Conservation (phyloP, 805 yeast genomes). For the Priceomyces fermenticarens region DNA sequence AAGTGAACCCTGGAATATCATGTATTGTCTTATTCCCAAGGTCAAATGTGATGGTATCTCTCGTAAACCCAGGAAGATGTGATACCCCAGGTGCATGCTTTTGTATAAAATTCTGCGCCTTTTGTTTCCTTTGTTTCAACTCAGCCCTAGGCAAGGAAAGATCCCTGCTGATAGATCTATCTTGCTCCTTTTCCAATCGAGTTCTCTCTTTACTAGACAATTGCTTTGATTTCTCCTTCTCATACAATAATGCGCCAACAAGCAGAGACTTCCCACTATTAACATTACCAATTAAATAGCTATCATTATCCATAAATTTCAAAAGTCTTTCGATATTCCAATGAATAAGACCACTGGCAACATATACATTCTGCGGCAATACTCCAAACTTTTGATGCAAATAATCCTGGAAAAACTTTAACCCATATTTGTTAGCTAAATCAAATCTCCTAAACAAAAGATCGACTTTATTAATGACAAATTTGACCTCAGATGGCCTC, state of each 20-base stretch:
- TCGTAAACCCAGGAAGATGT: slow-evolving; percentile 69
- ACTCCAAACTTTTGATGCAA: slow-evolving; percentile 27
- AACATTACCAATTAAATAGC: slow-evolving; percentile 61
- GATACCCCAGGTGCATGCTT: slow-evolving; percentile 46
- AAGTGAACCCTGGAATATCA: slow-evolving; percentile 50
- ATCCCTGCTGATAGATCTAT: slow-evolving; percentile 9
- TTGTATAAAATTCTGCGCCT: slow-evolving; percentile 18
- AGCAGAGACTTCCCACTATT: slow-evolving; percentile 71
- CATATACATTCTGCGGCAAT: slow-evolving; percentile 39
- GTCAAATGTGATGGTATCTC: slow-evolving; percentile 42
- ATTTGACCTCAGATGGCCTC: slow-evolving; percentile 32
- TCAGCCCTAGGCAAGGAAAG: background rate
- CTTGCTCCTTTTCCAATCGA: slow-evolving; percentile 15
- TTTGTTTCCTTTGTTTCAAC: slow-evolving; percentile 6
- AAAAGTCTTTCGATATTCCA: slow-evolving; percentile 51
- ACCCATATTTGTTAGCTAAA: slow-evolving; percentile 22
- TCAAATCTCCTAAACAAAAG: slow-evolving; percentile 34
- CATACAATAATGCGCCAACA: slow-evolving; percentile 43
- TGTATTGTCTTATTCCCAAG: slow-evolving; percentile 26
- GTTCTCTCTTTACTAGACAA: slow-evolving; percentile 8
- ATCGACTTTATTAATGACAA: slow-evolving; percentile 45
- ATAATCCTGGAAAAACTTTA: slow-evolving; percentile 31
- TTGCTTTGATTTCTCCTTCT: slow-evolving; percentile 7
- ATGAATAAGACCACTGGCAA: slow-evolving; percentile 48
- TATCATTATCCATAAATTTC: slow-evolving; percentile 31